Conservation (phyloP, 257 asterid genomes). For the Ehretia macrophylla region DNA sequence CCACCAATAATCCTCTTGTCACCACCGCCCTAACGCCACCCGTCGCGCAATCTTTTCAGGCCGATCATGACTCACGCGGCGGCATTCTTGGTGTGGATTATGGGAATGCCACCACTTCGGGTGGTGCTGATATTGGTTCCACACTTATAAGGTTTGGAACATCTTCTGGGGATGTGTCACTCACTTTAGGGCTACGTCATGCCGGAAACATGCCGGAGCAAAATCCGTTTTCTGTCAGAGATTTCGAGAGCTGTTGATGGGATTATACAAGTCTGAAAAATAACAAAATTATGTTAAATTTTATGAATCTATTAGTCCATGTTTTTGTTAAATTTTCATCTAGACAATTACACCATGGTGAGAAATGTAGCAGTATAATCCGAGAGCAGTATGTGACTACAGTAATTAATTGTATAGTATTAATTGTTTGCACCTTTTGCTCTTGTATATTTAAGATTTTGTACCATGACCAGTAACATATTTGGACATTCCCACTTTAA, state of each 20-base stretch:
- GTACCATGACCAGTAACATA: no score
- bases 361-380: neutral
- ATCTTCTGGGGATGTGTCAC: slow-evolving; percentile 79
- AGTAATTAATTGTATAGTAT: no score
- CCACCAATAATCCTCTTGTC: neutral
- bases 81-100: slow-evolving; percentile 6
- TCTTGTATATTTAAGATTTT: no score
- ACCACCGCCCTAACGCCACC: slow-evolving; percentile 13
- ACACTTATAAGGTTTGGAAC: slow-evolving; percentile 69
- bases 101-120: slow-evolving; percentile 10
- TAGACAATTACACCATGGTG: neutral
- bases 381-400: neutral
- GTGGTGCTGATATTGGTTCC: slow-evolving; percentile 35
- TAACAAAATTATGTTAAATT: neutral
- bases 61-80: slow-evolving; percentile 17
- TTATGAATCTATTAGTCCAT: slow-evolving; percentile 3
- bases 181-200: slow-evolving; percentile 91
- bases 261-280: neutral
- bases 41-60: slow-evolving; percentile 22
- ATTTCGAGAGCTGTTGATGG: slow-evolving; percentile 33
- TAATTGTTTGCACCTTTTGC: no score
- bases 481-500: no score
- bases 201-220: slow-evolving; percentile 90
- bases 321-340: neutral
- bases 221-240: slow-evolving; percentile 58